Percentiles rank a stretch among this genome's conserved stretches.
Evolutionary conservation across 768 basidiomycete genomes (phyloP).

Genomic region (Boletus rubescentipes): DNA sequence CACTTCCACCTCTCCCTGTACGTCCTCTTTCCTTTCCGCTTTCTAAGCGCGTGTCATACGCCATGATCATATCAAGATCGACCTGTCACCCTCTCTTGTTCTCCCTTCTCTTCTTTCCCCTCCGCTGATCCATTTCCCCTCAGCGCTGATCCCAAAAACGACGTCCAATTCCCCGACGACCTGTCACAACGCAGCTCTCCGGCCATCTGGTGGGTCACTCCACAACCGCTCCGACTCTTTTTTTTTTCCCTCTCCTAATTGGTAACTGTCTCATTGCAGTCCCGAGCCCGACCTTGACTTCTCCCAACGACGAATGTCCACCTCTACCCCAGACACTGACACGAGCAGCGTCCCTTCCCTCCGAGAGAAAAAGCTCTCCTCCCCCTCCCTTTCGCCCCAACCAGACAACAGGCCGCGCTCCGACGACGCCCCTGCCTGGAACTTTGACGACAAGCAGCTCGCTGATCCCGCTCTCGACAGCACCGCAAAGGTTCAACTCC

Average conservation of each 20-base stretch:
- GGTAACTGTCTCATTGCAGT: conserved; percentile 27
- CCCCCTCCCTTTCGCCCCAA: conserved; percentile 50
- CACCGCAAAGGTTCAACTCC: conserved; percentile 59
- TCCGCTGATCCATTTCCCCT: conserved; percentile 15
- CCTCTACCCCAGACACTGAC: conserved; percentile 68
- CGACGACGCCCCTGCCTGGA: conserved; percentile 26
- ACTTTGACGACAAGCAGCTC: conserved; percentile 39
- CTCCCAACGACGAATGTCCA: conserved; percentile 68
- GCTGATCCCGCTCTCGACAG: conserved; percentile 43
- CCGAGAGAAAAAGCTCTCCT: conserved; percentile 57
- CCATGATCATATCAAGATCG: conserved; percentile 34
- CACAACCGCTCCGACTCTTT: conserved; percentile 17
- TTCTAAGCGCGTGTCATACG: conserved; percentile 28
- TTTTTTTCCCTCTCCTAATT: conserved; percentile 10
- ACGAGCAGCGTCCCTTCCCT: conserved; percentile 53
- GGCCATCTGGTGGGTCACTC: conserved; percentile 43
- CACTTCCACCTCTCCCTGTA: conserved; percentile 64
- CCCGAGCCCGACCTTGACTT: conserved; percentile 55
- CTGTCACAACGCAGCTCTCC: conserved; percentile 48
- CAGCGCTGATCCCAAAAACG: conserved; percentile 42
- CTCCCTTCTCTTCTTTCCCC: neutral
- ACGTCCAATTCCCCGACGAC: conserved; percentile 44
- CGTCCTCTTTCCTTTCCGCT: conserved; percentile 28
- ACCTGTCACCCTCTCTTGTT: conserved; percentile 19
- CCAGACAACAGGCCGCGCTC: conserved; percentile 47